Conservation (phyloP, 352 stramenopile species). For the Blastocystis hominis region DNA sequence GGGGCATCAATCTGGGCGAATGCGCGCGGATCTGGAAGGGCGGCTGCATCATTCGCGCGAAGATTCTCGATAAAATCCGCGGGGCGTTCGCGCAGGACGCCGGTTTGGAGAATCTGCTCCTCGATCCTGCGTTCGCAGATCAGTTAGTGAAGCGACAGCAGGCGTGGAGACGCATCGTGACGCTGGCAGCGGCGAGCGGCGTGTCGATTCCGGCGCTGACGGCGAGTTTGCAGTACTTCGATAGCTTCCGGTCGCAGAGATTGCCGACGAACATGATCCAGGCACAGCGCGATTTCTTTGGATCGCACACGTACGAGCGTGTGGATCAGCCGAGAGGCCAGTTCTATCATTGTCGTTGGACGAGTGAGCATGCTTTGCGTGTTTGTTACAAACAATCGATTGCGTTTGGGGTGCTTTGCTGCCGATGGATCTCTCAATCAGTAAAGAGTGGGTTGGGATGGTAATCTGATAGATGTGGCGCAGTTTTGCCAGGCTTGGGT, state of each 20-base stretch:
- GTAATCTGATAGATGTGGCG: slow-evolving; percentile 1
- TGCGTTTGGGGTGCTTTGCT: neutral
- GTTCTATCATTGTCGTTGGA: slow-evolving; percentile 92
- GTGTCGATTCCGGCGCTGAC: slow-evolving; percentile 80
- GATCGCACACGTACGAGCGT: slow-evolving; percentile 92
- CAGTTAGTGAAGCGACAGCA: slow-evolving; percentile 85
- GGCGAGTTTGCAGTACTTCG: slow-evolving; percentile 90
- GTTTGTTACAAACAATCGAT: neutral
- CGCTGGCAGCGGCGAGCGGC: slow-evolving; percentile 82
- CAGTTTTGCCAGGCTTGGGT: slow-evolving; percentile 31
- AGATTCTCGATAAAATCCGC: slow-evolving; percentile 92
- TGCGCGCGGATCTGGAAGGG: slow-evolving; percentile 96
- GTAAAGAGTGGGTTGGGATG: neutral
- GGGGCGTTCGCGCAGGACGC: slow-evolving; percentile 79
- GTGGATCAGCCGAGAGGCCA: slow-evolving; percentile 77
- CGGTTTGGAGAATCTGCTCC: slow-evolving; percentile 85
- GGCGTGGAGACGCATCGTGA: slow-evolving; percentile 88
- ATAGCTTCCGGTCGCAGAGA: slow-evolving; percentile 85
- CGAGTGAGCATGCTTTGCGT: slow-evolving; percentile 71
- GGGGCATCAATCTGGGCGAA: slow-evolving; percentile 87
- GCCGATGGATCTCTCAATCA: neutral
- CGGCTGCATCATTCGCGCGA: slow-evolving; percentile 96
- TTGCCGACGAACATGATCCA: slow-evolving; percentile 92
- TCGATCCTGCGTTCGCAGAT: slow-evolving; percentile 87
- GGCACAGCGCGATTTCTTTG: slow-evolving; percentile 98